Percentiles rank a stretch among this genome's conserved stretches.
Conservation (phyloP, 306 rosid genomes). For the Lotus japonicus region DNA sequence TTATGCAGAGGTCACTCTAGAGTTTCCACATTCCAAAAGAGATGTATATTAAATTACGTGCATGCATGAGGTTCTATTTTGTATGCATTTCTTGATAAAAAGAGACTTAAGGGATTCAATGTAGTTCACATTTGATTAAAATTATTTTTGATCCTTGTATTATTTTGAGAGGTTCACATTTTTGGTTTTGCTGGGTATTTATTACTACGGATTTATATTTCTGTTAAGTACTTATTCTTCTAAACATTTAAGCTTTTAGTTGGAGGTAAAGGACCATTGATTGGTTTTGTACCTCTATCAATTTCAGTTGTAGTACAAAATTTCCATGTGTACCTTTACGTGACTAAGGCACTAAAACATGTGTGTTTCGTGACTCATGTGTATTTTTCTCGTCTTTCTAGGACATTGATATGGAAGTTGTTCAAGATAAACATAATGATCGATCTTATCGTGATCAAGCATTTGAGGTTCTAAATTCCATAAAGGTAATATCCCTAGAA, state of each 20-base stretch:
- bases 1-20: too few relatives aligned
- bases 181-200: not conserved
- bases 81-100: not conserved
- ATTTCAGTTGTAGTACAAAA: constrained; percentile 7
- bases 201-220: not conserved
- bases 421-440: constrained; percentile 46
- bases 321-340: not conserved
- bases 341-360: not conserved
- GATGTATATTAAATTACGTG: not conserved
- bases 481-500: constrained; percentile 49
- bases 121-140: not conserved
- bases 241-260: not conserved
- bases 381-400: constrained; percentile 22
- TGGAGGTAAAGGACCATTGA: not conserved
- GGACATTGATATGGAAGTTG: constrained; percentile 58
- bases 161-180: not conserved
- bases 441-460: constrained; percentile 35
- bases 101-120: not conserved
- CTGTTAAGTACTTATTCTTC: not conserved
- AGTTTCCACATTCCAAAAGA: too few relatives aligned
- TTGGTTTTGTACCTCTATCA: constrained; percentile 8
- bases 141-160: not conserved
- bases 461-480: constrained; percentile 48
- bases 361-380: not conserved
- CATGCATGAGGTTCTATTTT: constrained; percentile 6